Evolutionary conservation across 2,329 filamentous ascomycete species (phyloP), one percentile per base, ranked within the genome.

Genomic region (Xylaria sp.): DNA sequence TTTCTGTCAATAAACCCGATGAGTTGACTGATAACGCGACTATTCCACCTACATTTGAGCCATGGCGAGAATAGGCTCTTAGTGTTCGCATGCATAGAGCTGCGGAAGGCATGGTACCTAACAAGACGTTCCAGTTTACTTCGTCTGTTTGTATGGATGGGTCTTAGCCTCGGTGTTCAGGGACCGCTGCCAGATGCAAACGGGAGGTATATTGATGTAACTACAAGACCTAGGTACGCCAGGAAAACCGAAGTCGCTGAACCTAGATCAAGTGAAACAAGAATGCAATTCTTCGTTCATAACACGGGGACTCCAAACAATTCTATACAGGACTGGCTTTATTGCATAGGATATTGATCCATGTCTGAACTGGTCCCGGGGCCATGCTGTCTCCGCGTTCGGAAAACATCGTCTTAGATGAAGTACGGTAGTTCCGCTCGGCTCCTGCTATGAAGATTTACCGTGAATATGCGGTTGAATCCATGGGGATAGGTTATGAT

Each of bases 51-150:
- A 85, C 82, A 60, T 83, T 83, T 43, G 76, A 71, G 63, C 78
- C 78, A 72, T 82, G 74, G 59, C 77, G 80, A 68, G 78, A 77
- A 66, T 82, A 81, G 24, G 79, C 80, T 66, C 79, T 73, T 53
- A 84, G 68, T 47, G 78, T 78, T 65, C 76, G 74, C 73, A 81
- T 73, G 59, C 76, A 78, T 50, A 81, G 65, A 43, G 75, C 74
- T 59, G 77, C 66, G 17, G 80, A 82, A 66, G 78, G 74, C 81
- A 84, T 84, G 29, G 64, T 65, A 71, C 51, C 49, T 18, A 43
- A 8, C 8, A 38, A n/a, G n/a, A n/a, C n/a, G n/a, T n/a, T n/a
- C n/a, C n/a, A n/a, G n/a, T n/a, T 58, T 37, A n/a, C 20, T 29
- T 24, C 4, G 40, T 52, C 39, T 19, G 11, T 18, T 22, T 51